Evolutionary conservation across 441 rosid genomes (phyloP), one percentile per base, ranked within the genome.

Genomic region (Omphalea diandra): DNA sequence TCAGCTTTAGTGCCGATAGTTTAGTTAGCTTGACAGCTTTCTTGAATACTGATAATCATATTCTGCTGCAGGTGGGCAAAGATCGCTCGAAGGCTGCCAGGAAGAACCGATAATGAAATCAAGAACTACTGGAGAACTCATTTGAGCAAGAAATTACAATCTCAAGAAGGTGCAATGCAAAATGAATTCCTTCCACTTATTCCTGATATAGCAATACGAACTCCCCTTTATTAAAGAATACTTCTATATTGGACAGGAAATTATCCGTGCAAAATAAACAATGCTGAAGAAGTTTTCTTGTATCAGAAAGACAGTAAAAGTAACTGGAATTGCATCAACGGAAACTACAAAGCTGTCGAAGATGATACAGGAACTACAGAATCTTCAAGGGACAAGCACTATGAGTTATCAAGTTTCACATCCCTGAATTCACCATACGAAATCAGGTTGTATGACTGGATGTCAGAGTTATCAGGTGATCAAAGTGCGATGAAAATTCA

Each of bases 51-150:
- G n/a, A n/a, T n/a, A n/a, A n/a, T n/a, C n/a, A n/a, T 46, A n/a
- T 56, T 38, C 6, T 54, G 52, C 47, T 67, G 38, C 64, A 86
- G 93, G 76, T 90, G 94, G n/a, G 77, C 93, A 1, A 86, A 76
- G 70, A 90, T 92, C 73, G 96, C 94, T 15, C 75, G 84, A 67
- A 83, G 80, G 47, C 79, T 88, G 82, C 96, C 98, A 0, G 93
- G 93, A 68, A 82, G 94, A 83, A 92, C 94, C 0, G 96, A 92
- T 65, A 88, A 90, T 50, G 88, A 88, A 77, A 84, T 90, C 58
- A 88, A 92, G 85, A 92, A 90, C 79, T 92, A 85, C 36, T 88
- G 93, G 91, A 90, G 89, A 66, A 84, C 88, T 77, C 84, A 80
- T 77, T 61, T 82, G 70, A 86, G 81, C 69, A 86, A 82, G 84